These are phyloP conservation scores for Ganoderma lingzhi DNA, from an alignment of 1,284 basidiomycete species.

Conservation along the genomic window DNA sequence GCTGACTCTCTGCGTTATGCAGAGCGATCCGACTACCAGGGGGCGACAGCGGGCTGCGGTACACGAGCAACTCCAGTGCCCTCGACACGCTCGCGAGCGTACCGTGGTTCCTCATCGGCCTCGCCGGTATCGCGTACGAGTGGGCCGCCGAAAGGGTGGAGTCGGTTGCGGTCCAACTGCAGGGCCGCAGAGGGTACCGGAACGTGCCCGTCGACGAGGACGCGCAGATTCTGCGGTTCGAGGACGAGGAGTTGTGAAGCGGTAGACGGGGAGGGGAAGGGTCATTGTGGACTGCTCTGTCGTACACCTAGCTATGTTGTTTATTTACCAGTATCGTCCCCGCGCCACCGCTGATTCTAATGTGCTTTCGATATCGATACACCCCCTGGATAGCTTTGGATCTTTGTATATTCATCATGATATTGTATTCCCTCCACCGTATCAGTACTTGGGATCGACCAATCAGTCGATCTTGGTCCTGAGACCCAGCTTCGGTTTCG, in stretches of 20 bases:
- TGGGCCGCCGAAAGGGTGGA: constrained; percentile 60
- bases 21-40: constrained; percentile 84
- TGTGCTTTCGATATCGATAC: constrained; percentile 16
- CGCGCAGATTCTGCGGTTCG: constrained; percentile 83
- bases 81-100: constrained; percentile 82
- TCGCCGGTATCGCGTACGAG: constrained; percentile 79
- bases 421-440: constrained; percentile 10
- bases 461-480: neutral
- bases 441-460: neutral
- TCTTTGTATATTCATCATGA: constrained; percentile 13
- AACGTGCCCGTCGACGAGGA: constrained; percentile 89
- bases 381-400: constrained; percentile 12
- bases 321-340: constrained; percentile 18
- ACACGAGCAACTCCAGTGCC: constrained; percentile 56
- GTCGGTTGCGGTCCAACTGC: constrained; percentile 51
- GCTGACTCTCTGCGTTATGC: neutral
- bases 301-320: constrained; percentile 22
- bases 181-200: constrained; percentile 78
- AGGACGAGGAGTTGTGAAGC: constrained; percentile 70
- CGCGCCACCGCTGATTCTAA: constrained; percentile 12
- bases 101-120: constrained; percentile 87
- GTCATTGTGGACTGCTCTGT: constrained; percentile 11
- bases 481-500: no score
- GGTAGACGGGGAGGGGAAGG: neutral
- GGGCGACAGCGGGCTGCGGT: constrained; percentile 53